These are phyloP conservation scores for Fusarium albidum DNA, from an alignment of 2,329 filamentous ascomycete species.

Conservation along the genomic window DNA sequence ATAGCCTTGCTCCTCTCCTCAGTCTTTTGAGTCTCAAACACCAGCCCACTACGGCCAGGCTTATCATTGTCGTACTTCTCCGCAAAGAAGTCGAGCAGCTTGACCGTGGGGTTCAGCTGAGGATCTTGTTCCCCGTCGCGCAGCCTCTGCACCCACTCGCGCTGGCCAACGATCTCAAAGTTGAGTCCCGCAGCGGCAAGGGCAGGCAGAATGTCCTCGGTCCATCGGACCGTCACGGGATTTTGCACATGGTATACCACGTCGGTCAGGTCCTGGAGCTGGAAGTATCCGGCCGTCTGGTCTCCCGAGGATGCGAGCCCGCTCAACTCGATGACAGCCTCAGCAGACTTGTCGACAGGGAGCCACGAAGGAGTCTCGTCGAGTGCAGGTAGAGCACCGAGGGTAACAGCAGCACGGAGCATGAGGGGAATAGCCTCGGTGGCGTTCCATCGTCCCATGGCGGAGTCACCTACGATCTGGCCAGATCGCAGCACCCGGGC, in stretches of 20 bases:
- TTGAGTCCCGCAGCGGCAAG: constrained; percentile 54
- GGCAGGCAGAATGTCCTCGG: constrained; percentile 59
- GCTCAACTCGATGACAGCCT: constrained; percentile 45
- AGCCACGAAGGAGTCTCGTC: constrained; percentile 50
- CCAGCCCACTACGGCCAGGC: not conserved
- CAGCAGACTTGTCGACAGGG: constrained; percentile 49
- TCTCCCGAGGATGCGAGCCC: constrained; percentile 22
- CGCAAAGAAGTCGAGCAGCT: constrained; percentile 60
- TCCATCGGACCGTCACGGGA: constrained; percentile 58
- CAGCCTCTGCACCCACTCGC: constrained; percentile 55
- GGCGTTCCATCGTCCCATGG: constrained; percentile 56
- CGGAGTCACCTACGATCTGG: constrained; percentile 57
- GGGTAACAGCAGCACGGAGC: constrained; percentile 54
- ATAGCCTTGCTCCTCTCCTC: constrained; percentile 8
- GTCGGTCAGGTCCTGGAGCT: constrained; percentile 24
- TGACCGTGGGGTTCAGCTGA: constrained; percentile 57
- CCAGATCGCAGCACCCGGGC: constrained; percentile 51
- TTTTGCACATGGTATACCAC: constrained; percentile 64
- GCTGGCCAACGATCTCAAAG: constrained; percentile 52
- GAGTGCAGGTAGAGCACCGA: constrained; percentile 55
- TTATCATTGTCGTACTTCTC: constrained; percentile 59
- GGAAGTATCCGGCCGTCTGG: constrained; percentile 15
- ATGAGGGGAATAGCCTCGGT: constrained; percentile 60
- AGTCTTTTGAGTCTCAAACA: constrained; percentile 3
- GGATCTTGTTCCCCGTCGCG: constrained; percentile 57